phyloP scores from a whole-genome alignment of 352 stramenopile genomes.

The Phytophthora tentaculata region DNA sequence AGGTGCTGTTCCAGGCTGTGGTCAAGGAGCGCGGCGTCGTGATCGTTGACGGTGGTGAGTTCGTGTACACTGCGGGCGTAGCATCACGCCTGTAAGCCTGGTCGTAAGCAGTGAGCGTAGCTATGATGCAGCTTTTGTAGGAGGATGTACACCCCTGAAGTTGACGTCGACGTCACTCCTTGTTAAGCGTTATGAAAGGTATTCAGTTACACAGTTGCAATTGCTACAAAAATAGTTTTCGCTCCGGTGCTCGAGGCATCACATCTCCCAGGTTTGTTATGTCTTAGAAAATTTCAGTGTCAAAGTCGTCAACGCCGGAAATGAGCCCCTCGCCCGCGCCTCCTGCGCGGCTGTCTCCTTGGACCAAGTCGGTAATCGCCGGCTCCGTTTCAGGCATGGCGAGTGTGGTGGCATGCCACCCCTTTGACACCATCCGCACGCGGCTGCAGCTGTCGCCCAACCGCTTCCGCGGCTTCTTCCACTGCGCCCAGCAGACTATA shows the following conservation, averaged over 20 bases:
- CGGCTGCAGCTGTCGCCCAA: conserved; percentile 78
- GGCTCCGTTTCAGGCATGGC: conserved; percentile 86
- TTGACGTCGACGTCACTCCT: conserved; percentile 15
- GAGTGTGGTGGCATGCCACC: conserved; percentile 82
- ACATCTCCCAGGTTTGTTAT: too few species aligned
- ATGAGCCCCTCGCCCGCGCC: conserved; percentile 29
- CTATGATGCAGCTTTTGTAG: too few species aligned
- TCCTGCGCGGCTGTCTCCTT: conserved; percentile 47
- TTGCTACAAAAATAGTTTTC: too few species aligned
- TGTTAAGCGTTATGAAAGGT: conserved; percentile 6
- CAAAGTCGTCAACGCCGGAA: conserved; percentile 2
- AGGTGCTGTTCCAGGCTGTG: conserved; percentile 77
- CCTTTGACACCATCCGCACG: conserved; percentile 88
- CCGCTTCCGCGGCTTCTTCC: conserved; percentile 65
- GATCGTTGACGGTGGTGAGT: conserved; percentile 83
- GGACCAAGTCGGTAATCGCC: conserved; percentile 72
- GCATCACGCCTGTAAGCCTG: conserved; percentile 38
- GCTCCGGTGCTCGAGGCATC: too few species aligned
- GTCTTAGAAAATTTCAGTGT: too few species aligned
- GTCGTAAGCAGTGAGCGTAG: too few species aligned
- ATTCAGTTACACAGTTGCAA: conserved; percentile 8
- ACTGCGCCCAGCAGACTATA: conserved; percentile 70
- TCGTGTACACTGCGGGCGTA: conserved; percentile 47
- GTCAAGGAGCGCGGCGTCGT: conserved; percentile 79
- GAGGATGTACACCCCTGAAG: too few species aligned